These are phyloP conservation scores for Sugiyamaella pinicola DNA, from an alignment of 1,139 yeast species.

Conservation along the genomic window DNA sequence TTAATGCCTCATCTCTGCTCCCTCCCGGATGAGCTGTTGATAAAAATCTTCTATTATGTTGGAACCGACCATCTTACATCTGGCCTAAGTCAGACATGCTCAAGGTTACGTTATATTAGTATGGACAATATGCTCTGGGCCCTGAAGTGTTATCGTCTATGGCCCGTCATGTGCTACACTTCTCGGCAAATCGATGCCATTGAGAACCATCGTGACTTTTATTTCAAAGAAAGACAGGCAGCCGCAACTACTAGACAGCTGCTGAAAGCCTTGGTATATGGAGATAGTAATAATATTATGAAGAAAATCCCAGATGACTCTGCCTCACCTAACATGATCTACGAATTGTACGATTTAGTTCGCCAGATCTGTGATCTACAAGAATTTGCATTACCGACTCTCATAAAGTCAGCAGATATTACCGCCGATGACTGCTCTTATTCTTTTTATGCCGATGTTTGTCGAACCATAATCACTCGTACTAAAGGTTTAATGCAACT, in stretches of 20 bases:
- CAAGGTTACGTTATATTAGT: slow-evolving; percentile 27
- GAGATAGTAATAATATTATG: background rate
- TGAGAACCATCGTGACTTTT: slow-evolving; percentile 8
- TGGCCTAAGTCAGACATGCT: slow-evolving; percentile 28
- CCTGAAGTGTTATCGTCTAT: slow-evolving; percentile 7
- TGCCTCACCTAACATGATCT: background rate
- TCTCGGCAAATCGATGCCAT: background rate
- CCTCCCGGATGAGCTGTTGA: slow-evolving; percentile 32
- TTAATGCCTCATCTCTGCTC: background rate
- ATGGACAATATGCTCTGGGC: slow-evolving; percentile 30
- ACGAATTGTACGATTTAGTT: background rate
- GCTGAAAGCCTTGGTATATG: slow-evolving; percentile 14
- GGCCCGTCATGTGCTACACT: slow-evolving; percentile 9
- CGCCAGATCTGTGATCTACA: slow-evolving; percentile 8
- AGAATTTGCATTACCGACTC: slow-evolving; percentile 11
- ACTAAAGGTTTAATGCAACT: slow-evolving; percentile 8
- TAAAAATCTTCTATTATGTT: slow-evolving; percentile 25
- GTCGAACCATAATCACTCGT: slow-evolving; percentile 1
- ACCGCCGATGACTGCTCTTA: background rate
- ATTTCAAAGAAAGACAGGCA: slow-evolving; percentile 6
- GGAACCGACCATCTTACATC: slow-evolving; percentile 27
- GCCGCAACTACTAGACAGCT: background rate
- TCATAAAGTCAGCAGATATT: background rate
- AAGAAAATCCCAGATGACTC: background rate
- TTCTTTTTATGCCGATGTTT: slow-evolving; percentile 10